phyloP scores from a whole-genome alignment of 2,329 filamentous ascomycete species.

The Mollisia scopiformis region DNA sequence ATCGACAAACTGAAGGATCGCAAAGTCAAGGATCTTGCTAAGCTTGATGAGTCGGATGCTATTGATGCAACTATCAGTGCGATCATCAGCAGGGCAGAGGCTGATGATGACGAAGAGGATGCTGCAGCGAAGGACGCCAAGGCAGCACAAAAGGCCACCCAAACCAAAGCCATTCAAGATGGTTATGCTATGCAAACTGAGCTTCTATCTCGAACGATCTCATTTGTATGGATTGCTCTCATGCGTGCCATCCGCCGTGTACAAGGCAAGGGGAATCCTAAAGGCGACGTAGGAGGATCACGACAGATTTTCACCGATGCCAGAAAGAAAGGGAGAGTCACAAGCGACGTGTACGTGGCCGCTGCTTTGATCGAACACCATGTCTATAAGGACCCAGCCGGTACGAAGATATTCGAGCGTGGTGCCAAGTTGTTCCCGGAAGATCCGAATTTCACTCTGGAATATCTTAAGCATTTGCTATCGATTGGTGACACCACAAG shows the following conservation, averaged over 20 bases:
- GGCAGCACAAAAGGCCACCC: conserved; percentile 55
- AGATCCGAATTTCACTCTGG: conserved; percentile 89
- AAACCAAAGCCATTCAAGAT: conserved; percentile 63
- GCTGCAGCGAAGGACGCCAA: conserved; percentile 39
- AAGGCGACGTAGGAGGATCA: conserved; percentile 58
- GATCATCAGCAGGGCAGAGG: conserved; percentile 51
- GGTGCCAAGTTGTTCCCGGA: conserved; percentile 92
- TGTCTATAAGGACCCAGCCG: conserved; percentile 92
- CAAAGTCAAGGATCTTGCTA: conserved; percentile 60
- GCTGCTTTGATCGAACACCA: conserved; percentile 92
- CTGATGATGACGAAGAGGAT: conserved; percentile 46
- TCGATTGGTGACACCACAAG: conserved; percentile 91
- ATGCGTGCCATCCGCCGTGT: conserved; percentile 93
- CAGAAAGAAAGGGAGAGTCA: conserved; percentile 82
- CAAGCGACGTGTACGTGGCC: conserved; percentile 93
- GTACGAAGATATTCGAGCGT: conserved; percentile 93
- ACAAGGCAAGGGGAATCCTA: conserved; percentile 74
- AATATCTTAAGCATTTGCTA: conserved; percentile 94
- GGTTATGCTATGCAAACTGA: conserved; percentile 74
- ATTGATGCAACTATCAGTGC: conserved; percentile 40
- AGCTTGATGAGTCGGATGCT: conserved; percentile 53
- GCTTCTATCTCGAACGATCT: conserved; percentile 81
- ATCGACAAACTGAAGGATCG: conserved; percentile 72
- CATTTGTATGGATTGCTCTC: conserved; percentile 92
- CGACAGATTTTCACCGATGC: conserved; percentile 90